Percentiles rank a stretch among this genome's conserved stretches.
Evolutionary conservation across 2,329 filamentous ascomycete genomes (phyloP).

Genomic region (Bipolaris oryzae): DNA sequence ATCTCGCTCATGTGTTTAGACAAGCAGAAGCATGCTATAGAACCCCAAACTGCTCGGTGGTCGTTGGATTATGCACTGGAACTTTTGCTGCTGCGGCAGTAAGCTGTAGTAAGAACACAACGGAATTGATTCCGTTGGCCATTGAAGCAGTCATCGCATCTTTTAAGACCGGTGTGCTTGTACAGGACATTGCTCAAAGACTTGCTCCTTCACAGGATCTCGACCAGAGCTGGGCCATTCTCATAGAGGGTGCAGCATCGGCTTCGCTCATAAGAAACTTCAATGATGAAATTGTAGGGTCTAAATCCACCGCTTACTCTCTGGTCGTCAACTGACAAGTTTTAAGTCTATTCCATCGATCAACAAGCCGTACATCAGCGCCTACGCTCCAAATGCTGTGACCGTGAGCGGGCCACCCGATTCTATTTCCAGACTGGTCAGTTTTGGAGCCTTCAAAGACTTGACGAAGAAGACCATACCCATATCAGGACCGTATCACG

Average conservation of each 20-base stretch:
- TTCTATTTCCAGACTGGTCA: background rate
- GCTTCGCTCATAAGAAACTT: slow-evolving; percentile 1
- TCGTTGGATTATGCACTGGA: background rate
- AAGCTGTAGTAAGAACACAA: background rate
- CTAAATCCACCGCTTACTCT: background rate
- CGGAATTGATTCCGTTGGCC: background rate
- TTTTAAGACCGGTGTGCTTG: background rate
- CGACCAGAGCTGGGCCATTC: background rate
- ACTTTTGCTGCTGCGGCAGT: background rate
- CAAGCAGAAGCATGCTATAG: background rate
- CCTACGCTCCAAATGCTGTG: background rate
- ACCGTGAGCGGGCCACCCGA: background rate
- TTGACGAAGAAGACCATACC: slow-evolving; percentile 3
- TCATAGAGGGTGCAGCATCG: background rate
- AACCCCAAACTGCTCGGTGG: background rate
- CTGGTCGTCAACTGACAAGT: background rate
- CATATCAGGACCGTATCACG: slow-evolving; percentile 10
- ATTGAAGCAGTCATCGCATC: background rate
- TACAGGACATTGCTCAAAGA: slow-evolving; percentile 5
- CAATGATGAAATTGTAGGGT: background rate
- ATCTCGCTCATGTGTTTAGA: background rate
- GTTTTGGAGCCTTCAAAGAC: background rate
- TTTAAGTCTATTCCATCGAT: background rate
- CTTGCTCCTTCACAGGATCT: background rate
- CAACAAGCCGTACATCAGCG: slow-evolving; percentile 1